These are phyloP conservation scores for Kodamaea anthophila DNA, from an alignment of 1,139 yeast genomes.

Conservation along the genomic window DNA sequence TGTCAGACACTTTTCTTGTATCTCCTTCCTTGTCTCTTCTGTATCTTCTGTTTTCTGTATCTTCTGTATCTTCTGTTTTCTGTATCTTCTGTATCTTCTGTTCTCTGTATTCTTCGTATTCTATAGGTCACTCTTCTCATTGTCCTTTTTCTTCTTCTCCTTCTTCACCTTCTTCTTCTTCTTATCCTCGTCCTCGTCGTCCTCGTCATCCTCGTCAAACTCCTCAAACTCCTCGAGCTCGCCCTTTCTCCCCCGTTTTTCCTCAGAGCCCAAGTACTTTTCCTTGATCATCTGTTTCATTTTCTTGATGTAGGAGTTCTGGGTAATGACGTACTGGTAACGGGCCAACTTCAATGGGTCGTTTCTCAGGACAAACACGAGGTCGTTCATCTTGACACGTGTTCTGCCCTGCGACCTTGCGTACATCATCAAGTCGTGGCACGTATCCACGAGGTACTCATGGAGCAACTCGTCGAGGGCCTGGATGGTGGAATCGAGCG, in stretches of 20 bases:
- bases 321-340: slow-evolving; percentile 68
- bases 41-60: background rate
- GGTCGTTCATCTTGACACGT: slow-evolving; percentile 80
- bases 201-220: slow-evolving; percentile 12
- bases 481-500: slow-evolving; percentile 70
- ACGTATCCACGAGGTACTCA: slow-evolving; percentile 65
- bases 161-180: slow-evolving; percentile 12
- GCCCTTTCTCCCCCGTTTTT: slow-evolving; percentile 7
- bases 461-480: slow-evolving; percentile 80
- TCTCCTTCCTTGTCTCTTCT: too few relatives aligned
- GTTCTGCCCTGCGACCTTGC: slow-evolving; percentile 44
- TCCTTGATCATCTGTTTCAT: slow-evolving; percentile 82
- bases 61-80: background rate
- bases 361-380: slow-evolving; percentile 75
- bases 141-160: slow-evolving; percentile 7
- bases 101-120: background rate
- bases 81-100: slow-evolving; percentile 1
- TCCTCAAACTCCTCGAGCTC: slow-evolving; percentile 8
- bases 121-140: background rate
- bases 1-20: too few relatives aligned
- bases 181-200: slow-evolving; percentile 11
- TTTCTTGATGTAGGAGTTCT: slow-evolving; percentile 68
- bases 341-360: slow-evolving; percentile 84
- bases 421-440: slow-evolving; percentile 32
- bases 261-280: slow-evolving; percentile 16